Evolutionary conservation across 2,329 filamentous ascomycete genomes (phyloP), one percentile per base, ranked within the genome.

Genomic region (Exophiala spinifera): DNA sequence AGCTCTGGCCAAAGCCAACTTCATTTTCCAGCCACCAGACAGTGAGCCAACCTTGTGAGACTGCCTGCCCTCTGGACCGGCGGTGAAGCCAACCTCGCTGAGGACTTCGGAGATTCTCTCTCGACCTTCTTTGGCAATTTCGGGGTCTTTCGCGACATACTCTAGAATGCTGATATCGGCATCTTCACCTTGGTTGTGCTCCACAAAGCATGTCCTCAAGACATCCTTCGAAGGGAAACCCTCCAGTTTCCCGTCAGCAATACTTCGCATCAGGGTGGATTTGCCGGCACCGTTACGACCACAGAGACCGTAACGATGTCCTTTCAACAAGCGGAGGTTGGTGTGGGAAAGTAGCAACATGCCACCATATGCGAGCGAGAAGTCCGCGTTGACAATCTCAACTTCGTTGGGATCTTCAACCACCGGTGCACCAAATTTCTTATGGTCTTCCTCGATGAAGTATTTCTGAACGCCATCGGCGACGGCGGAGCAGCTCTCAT

Each of bases 1-100:
- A 61, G 94, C 94, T 66, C 94, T 85, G 49, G 94, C 94, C 72
- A 99, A 76, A 62, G 94, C 94, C 58, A 99, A 78, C 84, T 99
- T 99, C 94, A 99, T 99, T 83, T 97, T 97, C 94, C 94, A 99
- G 70, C 94, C 94, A 75, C 94, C 94, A 40, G 94, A 97, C 33
- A 99, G 76, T 17, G 92, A 96, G 64, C 94, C 94, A 55, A 99
- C 94, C 65, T 87, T 89, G 70, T 96, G 85, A 4, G 86, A 81
- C 73, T 97, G 94, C 57, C 90, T 85, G 56, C 92, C 94, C 63
- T 94, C 88, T 0, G 91, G 90, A 2, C 92, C 92, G 58, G 88
- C 75, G 19, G 89, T 95, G 76, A 99, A 99, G 40, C 95, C 95
- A 66, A 99, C 94, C 71, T 97, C 91, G 46, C 85, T 81, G 59